Conservation (phyloP, 345 rosid genomes). For the Salix caprea region DNA sequence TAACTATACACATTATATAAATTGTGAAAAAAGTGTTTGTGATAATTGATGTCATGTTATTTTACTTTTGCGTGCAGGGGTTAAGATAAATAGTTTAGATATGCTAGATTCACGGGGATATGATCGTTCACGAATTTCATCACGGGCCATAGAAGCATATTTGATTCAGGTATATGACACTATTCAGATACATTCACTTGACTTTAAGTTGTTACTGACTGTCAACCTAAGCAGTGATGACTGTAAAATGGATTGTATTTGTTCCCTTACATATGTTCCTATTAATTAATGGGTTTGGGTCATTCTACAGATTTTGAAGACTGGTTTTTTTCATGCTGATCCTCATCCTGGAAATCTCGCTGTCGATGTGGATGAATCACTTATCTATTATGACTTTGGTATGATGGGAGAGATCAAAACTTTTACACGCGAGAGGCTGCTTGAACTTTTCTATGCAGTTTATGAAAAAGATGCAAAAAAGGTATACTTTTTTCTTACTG, state of each 20-base stretch:
- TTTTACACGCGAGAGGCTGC: slow-evolving; percentile 77
- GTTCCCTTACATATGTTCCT: neutral
- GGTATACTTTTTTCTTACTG: slow-evolving; percentile 36
- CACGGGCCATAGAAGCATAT: slow-evolving; percentile 83
- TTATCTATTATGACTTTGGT: slow-evolving; percentile 94
- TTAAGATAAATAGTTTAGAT: slow-evolving; percentile 66
- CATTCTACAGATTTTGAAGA: slow-evolving; percentile 63
- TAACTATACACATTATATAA: neutral
- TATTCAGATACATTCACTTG: neutral
- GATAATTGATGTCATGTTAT: neutral
- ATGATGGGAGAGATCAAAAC: slow-evolving; percentile 99
- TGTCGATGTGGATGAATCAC: slow-evolving; percentile 67
- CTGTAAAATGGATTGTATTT: neutral
- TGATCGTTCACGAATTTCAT: slow-evolving; percentile 69
- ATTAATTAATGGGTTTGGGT: no score
- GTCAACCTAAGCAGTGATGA: no score
- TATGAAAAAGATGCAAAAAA: slow-evolving; percentile 95
- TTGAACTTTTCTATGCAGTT: slow-evolving; percentile 81
- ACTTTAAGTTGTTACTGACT: neutral
- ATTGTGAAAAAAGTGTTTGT: neutral
- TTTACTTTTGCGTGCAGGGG: slow-evolving; percentile 40
- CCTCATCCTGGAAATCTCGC: slow-evolving; percentile 99
- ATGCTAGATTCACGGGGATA: slow-evolving; percentile 56
- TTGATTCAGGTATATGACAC: slow-evolving; percentile 71
- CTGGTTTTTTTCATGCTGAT: slow-evolving; percentile 98